Evolutionary conservation across 768 basidiomycete genomes (phyloP).

Genomic region (Lactarius vividus): DNA sequence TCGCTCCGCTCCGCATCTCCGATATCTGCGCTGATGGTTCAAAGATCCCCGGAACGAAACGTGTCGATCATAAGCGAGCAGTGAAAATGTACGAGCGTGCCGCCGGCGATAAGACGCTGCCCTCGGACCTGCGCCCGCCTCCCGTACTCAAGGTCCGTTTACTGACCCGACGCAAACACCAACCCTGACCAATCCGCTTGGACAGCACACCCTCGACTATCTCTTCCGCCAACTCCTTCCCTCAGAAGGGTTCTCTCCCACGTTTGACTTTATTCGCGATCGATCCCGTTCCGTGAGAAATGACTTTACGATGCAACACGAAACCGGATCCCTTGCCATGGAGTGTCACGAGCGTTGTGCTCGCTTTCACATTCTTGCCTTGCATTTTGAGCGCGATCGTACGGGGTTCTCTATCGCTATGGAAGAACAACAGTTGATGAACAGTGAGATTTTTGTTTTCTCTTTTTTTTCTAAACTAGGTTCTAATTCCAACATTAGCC

Average conservation of each 20-base stretch:
- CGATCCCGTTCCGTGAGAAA: slow-evolving; percentile 86
- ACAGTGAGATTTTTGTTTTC: slow-evolving; percentile 55
- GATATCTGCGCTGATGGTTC: slow-evolving; percentile 37
- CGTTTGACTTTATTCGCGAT: slow-evolving; percentile 87
- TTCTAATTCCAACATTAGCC: slow-evolving; percentile 47
- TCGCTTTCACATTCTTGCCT: slow-evolving; percentile 84
- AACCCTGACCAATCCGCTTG: slow-evolving; percentile 3
- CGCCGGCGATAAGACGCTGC: slow-evolving; percentile 86
- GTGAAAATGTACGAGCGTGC: slow-evolving; percentile 96
- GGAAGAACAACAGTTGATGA: slow-evolving; percentile 89
- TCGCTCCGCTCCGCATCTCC: slow-evolving; percentile 4
- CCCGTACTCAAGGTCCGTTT: slow-evolving; percentile 64
- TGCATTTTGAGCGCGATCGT: slow-evolving; percentile 63
- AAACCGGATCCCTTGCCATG: slow-evolving; percentile 72
- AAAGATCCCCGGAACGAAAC: slow-evolving; percentile 77
- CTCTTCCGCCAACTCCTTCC: slow-evolving; percentile 82
- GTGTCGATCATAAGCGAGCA: slow-evolving; percentile 81
- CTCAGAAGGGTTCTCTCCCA: slow-evolving; percentile 61
- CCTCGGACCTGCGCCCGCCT: slow-evolving; percentile 90
- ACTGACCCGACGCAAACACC: slow-evolving; percentile 5
- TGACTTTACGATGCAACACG: slow-evolving; percentile 93
- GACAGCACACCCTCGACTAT: slow-evolving; percentile 84
- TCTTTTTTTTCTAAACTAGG: slow-evolving; percentile 6
- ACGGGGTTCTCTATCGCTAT: slow-evolving; percentile 58
- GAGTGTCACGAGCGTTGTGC: slow-evolving; percentile 93